Evolutionary conservation across 179 eudicot genomes (phyloP).

Genomic region (Actinidia chinensis): DNA sequence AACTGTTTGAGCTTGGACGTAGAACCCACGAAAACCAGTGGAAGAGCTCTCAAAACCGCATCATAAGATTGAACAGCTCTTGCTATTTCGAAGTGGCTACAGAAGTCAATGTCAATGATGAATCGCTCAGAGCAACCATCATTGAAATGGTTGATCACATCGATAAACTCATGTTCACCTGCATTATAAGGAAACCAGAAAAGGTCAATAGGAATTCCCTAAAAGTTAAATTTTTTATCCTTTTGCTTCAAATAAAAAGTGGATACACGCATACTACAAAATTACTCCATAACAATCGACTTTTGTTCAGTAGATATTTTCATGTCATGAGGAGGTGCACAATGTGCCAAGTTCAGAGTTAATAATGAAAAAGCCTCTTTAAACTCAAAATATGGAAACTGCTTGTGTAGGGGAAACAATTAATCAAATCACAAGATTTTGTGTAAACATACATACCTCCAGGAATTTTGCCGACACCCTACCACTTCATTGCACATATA

Average conservation of each 20-base stretch:
- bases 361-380: too few species aligned
- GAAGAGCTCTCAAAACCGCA: constrained; percentile 66
- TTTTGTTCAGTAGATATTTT: too few species aligned
- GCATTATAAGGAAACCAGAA: background rate
- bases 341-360: too few species aligned
- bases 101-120: constrained; percentile 75
- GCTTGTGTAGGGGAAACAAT: too few species aligned
- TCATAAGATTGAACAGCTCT: constrained; percentile 83
- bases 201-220: background rate
- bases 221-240: too few species aligned
- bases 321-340: too few species aligned
- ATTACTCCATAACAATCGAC: too few species aligned
- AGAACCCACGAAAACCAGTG: constrained; percentile 70
- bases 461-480: constrained; percentile 68
- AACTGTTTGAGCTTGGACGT: constrained; percentile 55
- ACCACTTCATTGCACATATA: constrained; percentile 80
- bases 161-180: constrained; percentile 89
- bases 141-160: constrained; percentile 49
- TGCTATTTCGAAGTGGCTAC: constrained; percentile 91
- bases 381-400: too few species aligned
- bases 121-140: constrained; percentile 52
- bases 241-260: too few species aligned
- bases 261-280: too few species aligned
- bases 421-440: too few species aligned
- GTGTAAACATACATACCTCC: constrained; percentile 52